phyloP scores from a whole-genome alignment of 2,329 filamentous ascomycete species.

The Aureobasidium pullulans region DNA sequence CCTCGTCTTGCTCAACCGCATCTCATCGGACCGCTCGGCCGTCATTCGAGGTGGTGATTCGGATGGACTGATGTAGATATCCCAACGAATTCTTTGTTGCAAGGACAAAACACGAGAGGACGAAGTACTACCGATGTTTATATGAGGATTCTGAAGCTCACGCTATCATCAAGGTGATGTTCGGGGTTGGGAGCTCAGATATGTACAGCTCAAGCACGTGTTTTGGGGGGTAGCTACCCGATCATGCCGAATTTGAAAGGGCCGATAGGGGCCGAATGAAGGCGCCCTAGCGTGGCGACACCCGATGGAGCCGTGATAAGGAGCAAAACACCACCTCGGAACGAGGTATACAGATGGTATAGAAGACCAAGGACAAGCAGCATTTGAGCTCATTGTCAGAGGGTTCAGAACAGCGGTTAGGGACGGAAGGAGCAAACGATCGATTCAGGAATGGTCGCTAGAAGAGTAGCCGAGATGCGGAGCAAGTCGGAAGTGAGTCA shows the following conservation, averaged over 20 bases:
- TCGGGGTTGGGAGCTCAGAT: neutral
- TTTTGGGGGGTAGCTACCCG: neutral
- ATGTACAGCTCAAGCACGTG: neutral
- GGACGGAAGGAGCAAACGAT: neutral
- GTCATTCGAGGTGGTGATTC: neutral
- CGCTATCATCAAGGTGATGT: neutral
- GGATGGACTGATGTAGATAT: neutral
- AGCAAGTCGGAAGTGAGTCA: slow-evolving; percentile 2
- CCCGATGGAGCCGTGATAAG: neutral
- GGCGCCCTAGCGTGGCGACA: neutral
- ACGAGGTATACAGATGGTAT: neutral
- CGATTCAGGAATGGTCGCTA: neutral
- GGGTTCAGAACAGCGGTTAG: neutral
- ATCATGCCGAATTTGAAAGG: neutral
- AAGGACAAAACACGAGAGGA: neutral
- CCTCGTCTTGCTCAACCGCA: neutral
- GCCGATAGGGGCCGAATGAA: neutral
- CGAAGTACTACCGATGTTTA: neutral
- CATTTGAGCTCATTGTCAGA: neutral
- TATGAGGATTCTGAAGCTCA: neutral
- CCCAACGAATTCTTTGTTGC: neutral
- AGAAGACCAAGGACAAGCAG: neutral
- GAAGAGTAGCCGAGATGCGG: neutral
- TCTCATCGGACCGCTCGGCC: neutral
- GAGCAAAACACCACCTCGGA: neutral